Base-by-base conservation (phyloP, 163 green algal genomes). In the Volvox carteri region DNA sequence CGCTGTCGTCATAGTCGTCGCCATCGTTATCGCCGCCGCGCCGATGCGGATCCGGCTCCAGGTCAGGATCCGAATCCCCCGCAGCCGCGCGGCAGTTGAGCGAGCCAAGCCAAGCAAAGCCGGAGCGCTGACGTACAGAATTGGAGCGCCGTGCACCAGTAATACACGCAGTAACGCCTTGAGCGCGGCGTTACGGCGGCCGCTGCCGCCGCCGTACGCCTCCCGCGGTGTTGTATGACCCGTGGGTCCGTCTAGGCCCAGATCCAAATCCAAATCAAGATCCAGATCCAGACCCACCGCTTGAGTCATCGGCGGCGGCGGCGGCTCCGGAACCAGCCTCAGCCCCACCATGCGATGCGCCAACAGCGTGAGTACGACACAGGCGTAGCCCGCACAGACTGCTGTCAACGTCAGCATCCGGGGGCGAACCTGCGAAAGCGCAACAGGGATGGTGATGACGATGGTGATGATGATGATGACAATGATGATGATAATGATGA, bases 111-210 rank as follows among this genome's bases (percentile, higher is more conserved):
- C 16, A 7, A 33, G 7, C 42, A 65, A n/a, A 44, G 73, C 73
- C 42, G n/a, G 42, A 4, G 44, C 73, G 30, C 62, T 80, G 73
- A 80, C 44, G 73, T 80, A 80, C 73, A 80, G 21, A 25, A 65
- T 28, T 19, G 73, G 73, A 12, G 73, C 28, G 42, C 42, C 73
- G 73, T 80, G 62, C 73, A 65, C 25, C 73, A 80, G 19, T 12
- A 78, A 11, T 8, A n/a, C n/a, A 19, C 37, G 39, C 16, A 56
- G 4, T 21, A 78, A 4, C 16, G 37, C 12, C 50, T 16, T 56
- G 4, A 52, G 73, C 73, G n/a, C n/a, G n/a, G n/a, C n/a, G n/a
- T n/a, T n/a, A n/a, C n/a, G n/a, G n/a, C 23, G 42, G 44, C 42
- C 35, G 73, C 73, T 16, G 73, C 42, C 25, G 21, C 25, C 23